These are phyloP conservation scores for Microbotryum violaceum DNA, from an alignment of 1,284 basidiomycete genomes.

Conservation along the genomic window DNA sequence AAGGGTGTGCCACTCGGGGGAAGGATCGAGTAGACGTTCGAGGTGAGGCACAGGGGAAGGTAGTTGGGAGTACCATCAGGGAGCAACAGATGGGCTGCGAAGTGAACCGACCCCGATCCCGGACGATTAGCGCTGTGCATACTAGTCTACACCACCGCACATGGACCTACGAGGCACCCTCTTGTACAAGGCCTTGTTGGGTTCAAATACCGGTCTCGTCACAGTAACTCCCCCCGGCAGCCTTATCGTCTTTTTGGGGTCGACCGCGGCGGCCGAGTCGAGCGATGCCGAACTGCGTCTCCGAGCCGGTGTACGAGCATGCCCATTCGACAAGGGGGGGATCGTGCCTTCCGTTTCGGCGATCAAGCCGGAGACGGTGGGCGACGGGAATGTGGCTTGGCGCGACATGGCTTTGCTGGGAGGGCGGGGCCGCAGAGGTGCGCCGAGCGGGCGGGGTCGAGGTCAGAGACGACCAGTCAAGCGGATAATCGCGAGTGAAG, in stretches of 20 bases:
- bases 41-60: constrained; percentile 24
- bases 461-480: too few relatives aligned
- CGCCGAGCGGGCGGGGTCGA: too few relatives aligned
- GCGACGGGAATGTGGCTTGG: neutral
- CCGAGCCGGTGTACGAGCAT: neutral
- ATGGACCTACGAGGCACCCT: constrained; percentile 17
- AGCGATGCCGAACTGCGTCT: neutral
- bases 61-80: constrained; percentile 31
- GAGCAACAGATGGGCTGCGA: constrained; percentile 24
- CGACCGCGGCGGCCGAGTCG: neutral
- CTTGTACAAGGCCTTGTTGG: constrained; percentile 10
- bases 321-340: neutral
- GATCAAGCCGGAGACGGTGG: neutral
- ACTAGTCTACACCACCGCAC: too few relatives aligned
- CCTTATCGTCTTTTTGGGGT: constrained; percentile 2
- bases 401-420: too few relatives aligned
- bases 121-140: neutral
- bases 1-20: constrained; percentile 25
- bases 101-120: neutral
- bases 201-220: constrained; percentile 11
- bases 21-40: constrained; percentile 28
- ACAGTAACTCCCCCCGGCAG: constrained; percentile 15
- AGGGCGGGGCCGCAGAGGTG: too few relatives aligned
- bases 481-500: too few relatives aligned
- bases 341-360: neutral